These are phyloP conservation scores for Podaxis sp. DNA, from an alignment of 768 basidiomycete species.

Conservation along the genomic window DNA sequence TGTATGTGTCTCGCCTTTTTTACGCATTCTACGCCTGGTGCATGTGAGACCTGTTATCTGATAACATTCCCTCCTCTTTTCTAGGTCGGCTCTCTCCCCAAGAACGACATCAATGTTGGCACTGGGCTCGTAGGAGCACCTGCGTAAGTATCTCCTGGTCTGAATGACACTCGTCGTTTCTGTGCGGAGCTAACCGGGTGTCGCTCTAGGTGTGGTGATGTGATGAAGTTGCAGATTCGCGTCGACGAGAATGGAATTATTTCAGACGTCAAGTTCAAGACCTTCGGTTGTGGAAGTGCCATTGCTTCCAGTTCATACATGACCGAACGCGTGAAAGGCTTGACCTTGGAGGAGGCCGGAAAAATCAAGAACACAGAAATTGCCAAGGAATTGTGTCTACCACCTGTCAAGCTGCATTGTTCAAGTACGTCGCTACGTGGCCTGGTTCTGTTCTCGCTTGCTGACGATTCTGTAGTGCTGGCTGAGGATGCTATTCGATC, in stretches of 20 bases:
- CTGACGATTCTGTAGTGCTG: conserved; percentile 51
- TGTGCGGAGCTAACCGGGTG: conserved; percentile 26
- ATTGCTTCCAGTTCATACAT: conserved; percentile 98
- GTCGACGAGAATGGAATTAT: conserved; percentile 95
- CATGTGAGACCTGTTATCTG: conserved; percentile 43
- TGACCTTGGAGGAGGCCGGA: conserved; percentile 90
- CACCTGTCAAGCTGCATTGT: conserved; percentile 94
- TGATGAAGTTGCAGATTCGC: conserved; percentile 99
- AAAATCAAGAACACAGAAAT: conserved; percentile 99
- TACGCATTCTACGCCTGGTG: conserved; percentile 16
- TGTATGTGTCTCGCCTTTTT: conserved; percentile 51
- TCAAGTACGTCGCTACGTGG: conserved; percentile 61
- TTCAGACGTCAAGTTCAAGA: conserved; percentile 99
- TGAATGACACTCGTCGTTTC: background rate
- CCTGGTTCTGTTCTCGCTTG: background rate
- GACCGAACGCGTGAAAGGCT: conserved; percentile 97
- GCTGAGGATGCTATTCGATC: conserved; percentile 99
- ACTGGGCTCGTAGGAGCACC: conserved; percentile 98
- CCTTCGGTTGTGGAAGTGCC: conserved; percentile 97
- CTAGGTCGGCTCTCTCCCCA: conserved; percentile 95
- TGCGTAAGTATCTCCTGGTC: conserved; percentile 55
- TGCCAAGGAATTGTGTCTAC: conserved; percentile 92
- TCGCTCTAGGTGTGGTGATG: conserved; percentile 79
- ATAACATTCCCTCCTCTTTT: conserved; percentile 33
- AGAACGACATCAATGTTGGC: conserved; percentile 87